Evolutionary conservation across 2,329 filamentous ascomycete species (phyloP), one percentile per base, ranked within the genome.

Genomic region (Aspergillus floridensis): DNA sequence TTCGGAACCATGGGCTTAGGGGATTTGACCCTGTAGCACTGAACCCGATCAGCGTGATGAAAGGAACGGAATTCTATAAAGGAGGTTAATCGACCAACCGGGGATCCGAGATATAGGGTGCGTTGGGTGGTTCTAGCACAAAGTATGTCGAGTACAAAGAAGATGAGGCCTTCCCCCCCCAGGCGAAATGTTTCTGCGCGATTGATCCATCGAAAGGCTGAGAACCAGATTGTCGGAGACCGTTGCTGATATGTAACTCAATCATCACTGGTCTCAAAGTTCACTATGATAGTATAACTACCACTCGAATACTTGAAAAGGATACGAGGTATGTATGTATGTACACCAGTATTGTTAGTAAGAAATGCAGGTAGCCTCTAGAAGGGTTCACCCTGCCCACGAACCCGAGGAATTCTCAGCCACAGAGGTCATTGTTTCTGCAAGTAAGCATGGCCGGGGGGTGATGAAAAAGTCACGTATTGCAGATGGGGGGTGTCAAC

Each of bases 351-450:
- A 29, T 16, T 35, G 2, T 35, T 12, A 35, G 32, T 35, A 16
- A 35, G 12, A 44, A 6, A 19, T 5, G n/a, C 38, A 16, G 6
- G 14, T 5, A 44, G 16, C 16, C 38, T 21, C 50, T 16, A 54
- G 21, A n/a, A 12, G 41, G 16, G 16, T 21, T 24, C 41, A 26
- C 12, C 26, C 46, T 48, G 53, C 53, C 22, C 21, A 31, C 41
- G 32, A 55, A 31, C 44, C 41, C 44, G 19, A 44, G 38, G n/a
- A 6, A 47, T 41, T 6, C 21, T 47, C 53, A 55, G 41, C 53
- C 53, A 55, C 53, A 32, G 41, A 55, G 53, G 41, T 55, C 53
- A 55, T 48, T 44, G 19, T 55, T 35, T 32, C 41, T 55, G 53
- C 53, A 55, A 44, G 16, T 19, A 44, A 44, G 38, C 38, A 44